These are phyloP conservation scores for Colletotrichum abscissum DNA, from an alignment of 2,329 filamentous ascomycete genomes.

Conservation along the genomic window DNA sequence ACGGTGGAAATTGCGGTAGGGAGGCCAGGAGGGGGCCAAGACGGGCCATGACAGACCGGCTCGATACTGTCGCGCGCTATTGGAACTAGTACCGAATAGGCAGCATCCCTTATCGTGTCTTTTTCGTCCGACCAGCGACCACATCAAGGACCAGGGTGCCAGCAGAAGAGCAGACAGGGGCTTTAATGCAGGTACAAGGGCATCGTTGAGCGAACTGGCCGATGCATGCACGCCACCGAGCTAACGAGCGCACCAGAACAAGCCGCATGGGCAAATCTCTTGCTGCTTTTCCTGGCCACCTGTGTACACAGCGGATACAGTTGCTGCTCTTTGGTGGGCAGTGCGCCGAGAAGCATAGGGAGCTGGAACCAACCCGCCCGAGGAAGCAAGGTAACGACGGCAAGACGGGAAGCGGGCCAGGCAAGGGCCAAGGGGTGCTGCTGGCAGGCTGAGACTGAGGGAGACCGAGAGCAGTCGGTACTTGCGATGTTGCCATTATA, in stretches of 20 bases:
- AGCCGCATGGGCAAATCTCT: slow-evolving; percentile 28
- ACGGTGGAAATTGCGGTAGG: slow-evolving; percentile 33
- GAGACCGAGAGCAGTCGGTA: not conserved
- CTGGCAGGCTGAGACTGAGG: not conserved
- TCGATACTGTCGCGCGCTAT: not conserved
- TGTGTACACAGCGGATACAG: not conserved
- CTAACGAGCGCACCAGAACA: slow-evolving; percentile 7
- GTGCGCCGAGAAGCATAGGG: not conserved
- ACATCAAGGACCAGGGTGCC: slow-evolving; percentile 3
- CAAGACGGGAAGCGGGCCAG: slow-evolving; percentile 15
- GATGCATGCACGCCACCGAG: slow-evolving; percentile 31
- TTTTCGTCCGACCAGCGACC: not conserved
- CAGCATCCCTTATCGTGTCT: slow-evolving; percentile 28
- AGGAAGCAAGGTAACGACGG: slow-evolving; percentile 3
- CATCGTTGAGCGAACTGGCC: slow-evolving; percentile 16
- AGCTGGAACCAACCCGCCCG: slow-evolving; percentile 12
- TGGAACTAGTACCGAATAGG: slow-evolving; percentile 29
- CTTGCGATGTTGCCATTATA: slow-evolving; percentile 7
- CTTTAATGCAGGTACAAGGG: slow-evolving; percentile 35
- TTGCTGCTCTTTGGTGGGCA: not conserved
- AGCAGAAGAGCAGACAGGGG: slow-evolving; percentile 8
- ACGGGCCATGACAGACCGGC: slow-evolving; percentile 22
- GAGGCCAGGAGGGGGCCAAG: slow-evolving; percentile 22
- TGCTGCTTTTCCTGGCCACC: slow-evolving; percentile 27
- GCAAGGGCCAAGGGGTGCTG: slow-evolving; percentile 1